Evolutionary conservation across 176 grass and related monocot species (phyloP).

Genomic region (Saccharum spontaneum): DNA sequence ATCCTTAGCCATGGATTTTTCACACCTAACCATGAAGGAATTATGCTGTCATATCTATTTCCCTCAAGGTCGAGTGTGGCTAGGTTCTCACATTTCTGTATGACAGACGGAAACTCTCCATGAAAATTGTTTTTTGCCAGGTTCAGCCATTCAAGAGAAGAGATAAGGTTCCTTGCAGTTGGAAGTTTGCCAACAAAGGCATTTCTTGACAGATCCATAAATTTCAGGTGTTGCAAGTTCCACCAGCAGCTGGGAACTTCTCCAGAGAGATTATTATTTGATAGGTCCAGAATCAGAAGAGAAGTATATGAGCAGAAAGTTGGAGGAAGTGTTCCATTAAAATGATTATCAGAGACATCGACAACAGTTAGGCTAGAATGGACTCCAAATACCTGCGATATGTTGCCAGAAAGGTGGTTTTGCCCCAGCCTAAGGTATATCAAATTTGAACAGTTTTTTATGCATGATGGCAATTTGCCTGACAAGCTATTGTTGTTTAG

Average conservation of each 20-base stretch:
- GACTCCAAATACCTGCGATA: neutral
- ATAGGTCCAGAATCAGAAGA: conserved; percentile 16
- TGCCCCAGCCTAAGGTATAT: neutral
- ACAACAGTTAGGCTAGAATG: conserved; percentile 6
- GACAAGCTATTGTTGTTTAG: conserved; percentile 25
- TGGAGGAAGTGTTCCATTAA: conserved; percentile 23
- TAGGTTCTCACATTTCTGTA: neutral
- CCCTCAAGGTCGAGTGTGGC: neutral
- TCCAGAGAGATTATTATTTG: conserved; percentile 27
- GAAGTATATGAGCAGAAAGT: conserved; percentile 5
- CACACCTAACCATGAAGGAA: neutral
- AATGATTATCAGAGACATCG: conserved; percentile 36
- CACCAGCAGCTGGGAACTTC: neutral
- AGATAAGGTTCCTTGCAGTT: neutral
- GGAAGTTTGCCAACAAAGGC: neutral
- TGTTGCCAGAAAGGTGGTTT: neutral
- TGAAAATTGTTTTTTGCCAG: neutral
- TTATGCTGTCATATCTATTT: neutral
- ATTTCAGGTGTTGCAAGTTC: neutral
- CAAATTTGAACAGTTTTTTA: conserved; percentile 24
- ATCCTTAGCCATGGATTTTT: neutral
- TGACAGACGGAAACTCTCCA: neutral
- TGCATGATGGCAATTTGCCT: conserved; percentile 10
- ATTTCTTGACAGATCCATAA: neutral
- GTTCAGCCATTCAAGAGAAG: neutral